Conservation (phyloP, 176 grass and related monocot species). For the Aegilops tauschii region DNA sequence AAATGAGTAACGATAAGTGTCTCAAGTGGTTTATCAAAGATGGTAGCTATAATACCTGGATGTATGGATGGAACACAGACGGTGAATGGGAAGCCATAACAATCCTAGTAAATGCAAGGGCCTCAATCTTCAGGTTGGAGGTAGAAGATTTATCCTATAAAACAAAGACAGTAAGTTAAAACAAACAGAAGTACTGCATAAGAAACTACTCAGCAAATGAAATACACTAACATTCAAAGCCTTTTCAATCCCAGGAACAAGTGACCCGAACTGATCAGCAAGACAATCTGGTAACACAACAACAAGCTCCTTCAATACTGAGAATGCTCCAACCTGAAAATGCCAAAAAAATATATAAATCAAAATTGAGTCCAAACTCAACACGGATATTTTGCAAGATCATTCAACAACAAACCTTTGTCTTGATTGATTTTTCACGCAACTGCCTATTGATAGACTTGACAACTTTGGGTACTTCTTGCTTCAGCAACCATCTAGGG, state of each 20-base stretch:
- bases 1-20: background rate
- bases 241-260: conserved; percentile 97
- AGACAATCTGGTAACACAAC: conserved; percentile 89
- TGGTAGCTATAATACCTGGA: conserved; percentile 50
- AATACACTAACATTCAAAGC: conserved; percentile 82
- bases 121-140: conserved; percentile 97
- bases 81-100: conserved; percentile 92
- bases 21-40: background rate
- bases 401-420: conserved; percentile 56
- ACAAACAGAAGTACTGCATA: background rate
- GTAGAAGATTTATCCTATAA: conserved; percentile 90
- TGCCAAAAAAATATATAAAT: background rate
- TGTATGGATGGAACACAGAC: conserved; percentile 85
- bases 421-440: conserved; percentile 97
- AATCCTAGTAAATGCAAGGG: conserved; percentile 89
- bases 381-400: background rate
- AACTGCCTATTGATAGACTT: conserved; percentile 88
- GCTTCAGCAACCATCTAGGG: conserved; percentile 84
- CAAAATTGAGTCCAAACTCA: background rate
- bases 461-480: conserved; percentile 93
- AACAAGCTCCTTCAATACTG: conserved; percentile 92
- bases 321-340: conserved; percentile 83
- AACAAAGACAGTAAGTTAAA: conserved; percentile 30
- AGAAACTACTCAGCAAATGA: background rate
- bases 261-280: conserved; percentile 86